Conservation (phyloP, 495 filamentous ascomycete genomes). For the Aspergillus campestris region DNA sequence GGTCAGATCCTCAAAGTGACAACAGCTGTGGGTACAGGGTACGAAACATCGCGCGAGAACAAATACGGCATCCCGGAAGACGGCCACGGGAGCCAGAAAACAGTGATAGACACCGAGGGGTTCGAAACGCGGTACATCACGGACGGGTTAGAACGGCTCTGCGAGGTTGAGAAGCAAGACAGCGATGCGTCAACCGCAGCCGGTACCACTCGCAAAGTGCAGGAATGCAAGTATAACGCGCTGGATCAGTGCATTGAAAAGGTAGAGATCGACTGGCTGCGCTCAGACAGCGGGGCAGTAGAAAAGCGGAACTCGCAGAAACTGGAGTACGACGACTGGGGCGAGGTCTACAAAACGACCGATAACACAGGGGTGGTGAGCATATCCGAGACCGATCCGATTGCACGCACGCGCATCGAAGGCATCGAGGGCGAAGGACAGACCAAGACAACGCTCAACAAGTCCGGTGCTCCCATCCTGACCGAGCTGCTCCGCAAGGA, state of each 20-base stretch:
- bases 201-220: background rate
- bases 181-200: background rate
- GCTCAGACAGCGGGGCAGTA: background rate
- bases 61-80: background rate
- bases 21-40: background rate
- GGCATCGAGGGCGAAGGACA: slow-evolving; percentile 2
- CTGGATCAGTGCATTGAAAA: background rate
- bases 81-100: background rate
- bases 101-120: slow-evolving; percentile 2
- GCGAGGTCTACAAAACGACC: background rate
- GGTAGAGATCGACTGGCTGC: slow-evolving; percentile 3
- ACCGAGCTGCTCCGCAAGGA: background rate
- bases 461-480: background rate
- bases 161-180: background rate
- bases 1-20: background rate
- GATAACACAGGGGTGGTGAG: background rate
- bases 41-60: background rate
- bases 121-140: slow-evolving; percentile 2
- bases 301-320: background rate
- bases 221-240: slow-evolving; percentile 4
- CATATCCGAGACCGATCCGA: background rate
- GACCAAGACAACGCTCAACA: background rate
- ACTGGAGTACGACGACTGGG: slow-evolving; percentile 6
- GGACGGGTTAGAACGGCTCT: background rate
- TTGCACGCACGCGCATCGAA: background rate